phyloP scores from a whole-genome alignment of 164 flowering plant genomes.

The grape (Vitis vinifera) region ASM3070453v1 NC_081818.1:30119001-30119500 shows the following conservation, averaged over 20 bases:
- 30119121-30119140: too few relatives aligned
- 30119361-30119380: constrained; percentile 46
- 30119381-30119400: constrained; percentile 37
- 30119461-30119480: constrained; percentile 41
- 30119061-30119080: background rate
- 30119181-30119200: background rate
- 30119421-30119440: background rate
- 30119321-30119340: constrained; percentile 78
- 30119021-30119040: constrained; percentile 50
- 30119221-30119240: constrained; percentile 30
- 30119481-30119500: constrained; percentile 31
- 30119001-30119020: constrained; percentile 55
- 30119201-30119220: background rate
- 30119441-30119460: constrained; percentile 32
- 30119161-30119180: background rate
- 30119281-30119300: constrained; percentile 72
- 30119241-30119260: constrained; percentile 74
- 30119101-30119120: background rate
- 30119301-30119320: constrained; percentile 96
- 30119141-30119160: too few relatives aligned
- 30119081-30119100: too few relatives aligned
- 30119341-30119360: constrained; percentile 92
- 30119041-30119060: background rate
- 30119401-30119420: too few relatives aligned
- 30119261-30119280: constrained; percentile 62